These are phyloP conservation scores for Penicillium manginii DNA, from an alignment of 495 filamentous ascomycete species.

Conservation along the genomic window DNA sequence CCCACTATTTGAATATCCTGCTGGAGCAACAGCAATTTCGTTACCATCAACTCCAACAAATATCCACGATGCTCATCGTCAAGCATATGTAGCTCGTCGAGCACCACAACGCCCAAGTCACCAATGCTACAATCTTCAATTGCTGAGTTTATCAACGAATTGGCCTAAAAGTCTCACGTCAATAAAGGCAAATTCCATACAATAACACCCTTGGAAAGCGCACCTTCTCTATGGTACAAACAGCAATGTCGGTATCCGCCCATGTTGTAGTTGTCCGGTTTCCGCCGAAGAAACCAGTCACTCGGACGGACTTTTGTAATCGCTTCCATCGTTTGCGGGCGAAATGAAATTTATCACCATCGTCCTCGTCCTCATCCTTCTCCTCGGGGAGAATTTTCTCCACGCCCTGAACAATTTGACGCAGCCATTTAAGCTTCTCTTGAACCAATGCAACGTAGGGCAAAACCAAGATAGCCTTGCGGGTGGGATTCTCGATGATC, in stretches of 20 bases:
- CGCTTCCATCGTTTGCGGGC: constrained; percentile 38
- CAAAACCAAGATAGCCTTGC: constrained; percentile 77
- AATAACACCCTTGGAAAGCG: constrained; percentile 12
- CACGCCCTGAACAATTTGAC: constrained; percentile 68
- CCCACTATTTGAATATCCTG: constrained; percentile 75
- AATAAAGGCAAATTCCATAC: not conserved
- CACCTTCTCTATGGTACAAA: constrained; percentile 87
- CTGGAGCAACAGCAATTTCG: constrained; percentile 72
- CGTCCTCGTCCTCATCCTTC: constrained; percentile 28
- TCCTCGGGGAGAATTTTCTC: constrained; percentile 43
- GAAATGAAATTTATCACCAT: constrained; percentile 14
- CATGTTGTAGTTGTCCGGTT: constrained; percentile 66
- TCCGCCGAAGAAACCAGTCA: constrained; percentile 78
- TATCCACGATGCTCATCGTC: constrained; percentile 81
- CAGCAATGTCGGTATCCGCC: constrained; percentile 77
- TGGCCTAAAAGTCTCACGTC: constrained; percentile 57
- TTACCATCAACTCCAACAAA: constrained; percentile 77
- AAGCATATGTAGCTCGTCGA: constrained; percentile 85
- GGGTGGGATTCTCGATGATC: constrained; percentile 64
- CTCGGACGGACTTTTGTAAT: constrained; percentile 51
- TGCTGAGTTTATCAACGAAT: constrained; percentile 74
- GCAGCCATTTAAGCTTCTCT: constrained; percentile 79
- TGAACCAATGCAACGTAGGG: constrained; percentile 84
- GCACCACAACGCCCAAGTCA: constrained; percentile 67
- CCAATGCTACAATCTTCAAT: constrained; percentile 73